Evolutionary conservation across 2,329 filamentous ascomycete species (phyloP).

Genomic region (Paraphaeosphaeria minitans): DNA sequence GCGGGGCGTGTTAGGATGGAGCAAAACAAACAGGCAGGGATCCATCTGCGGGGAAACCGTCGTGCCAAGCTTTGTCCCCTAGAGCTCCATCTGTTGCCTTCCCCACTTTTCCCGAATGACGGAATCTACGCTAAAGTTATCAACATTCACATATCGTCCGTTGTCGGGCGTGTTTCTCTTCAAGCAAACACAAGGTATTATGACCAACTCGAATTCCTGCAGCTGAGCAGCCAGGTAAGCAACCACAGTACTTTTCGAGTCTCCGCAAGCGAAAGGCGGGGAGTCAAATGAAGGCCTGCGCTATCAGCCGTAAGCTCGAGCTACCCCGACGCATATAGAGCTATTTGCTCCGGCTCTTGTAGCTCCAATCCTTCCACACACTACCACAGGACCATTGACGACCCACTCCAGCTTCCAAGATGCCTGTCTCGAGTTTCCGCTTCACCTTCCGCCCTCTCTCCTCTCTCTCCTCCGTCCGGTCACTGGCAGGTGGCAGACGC

Average conservation of each 20-base stretch:
- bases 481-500: constrained; percentile 24
- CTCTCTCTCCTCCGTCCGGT: constrained; percentile 16
- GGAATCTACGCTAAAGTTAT: constrained; percentile 15
- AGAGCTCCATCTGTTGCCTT: neutral
- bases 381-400: constrained; percentile 7
- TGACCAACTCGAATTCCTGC: neutral
- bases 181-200: neutral
- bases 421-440: constrained; percentile 38
- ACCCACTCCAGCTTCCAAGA: constrained; percentile 28
- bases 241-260: neutral
- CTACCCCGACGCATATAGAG: neutral
- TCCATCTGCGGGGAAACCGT: neutral
- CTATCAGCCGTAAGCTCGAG: constrained; percentile 1
- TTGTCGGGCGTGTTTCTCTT: constrained; percentile 9
- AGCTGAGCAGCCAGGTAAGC: neutral
- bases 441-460: constrained; percentile 30
- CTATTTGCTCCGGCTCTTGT: neutral
- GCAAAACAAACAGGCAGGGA: neutral
- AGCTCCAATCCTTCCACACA: constrained; percentile 9
- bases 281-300: neutral
- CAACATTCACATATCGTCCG: constrained; percentile 9
- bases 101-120: constrained; percentile 25
- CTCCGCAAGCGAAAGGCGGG: neutral
- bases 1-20: constrained; percentile 10
- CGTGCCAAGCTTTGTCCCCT: constrained; percentile 16